phyloP scores from a whole-genome alignment of 495 filamentous ascomycete species.

The Cenococcum geophilum region DNA sequence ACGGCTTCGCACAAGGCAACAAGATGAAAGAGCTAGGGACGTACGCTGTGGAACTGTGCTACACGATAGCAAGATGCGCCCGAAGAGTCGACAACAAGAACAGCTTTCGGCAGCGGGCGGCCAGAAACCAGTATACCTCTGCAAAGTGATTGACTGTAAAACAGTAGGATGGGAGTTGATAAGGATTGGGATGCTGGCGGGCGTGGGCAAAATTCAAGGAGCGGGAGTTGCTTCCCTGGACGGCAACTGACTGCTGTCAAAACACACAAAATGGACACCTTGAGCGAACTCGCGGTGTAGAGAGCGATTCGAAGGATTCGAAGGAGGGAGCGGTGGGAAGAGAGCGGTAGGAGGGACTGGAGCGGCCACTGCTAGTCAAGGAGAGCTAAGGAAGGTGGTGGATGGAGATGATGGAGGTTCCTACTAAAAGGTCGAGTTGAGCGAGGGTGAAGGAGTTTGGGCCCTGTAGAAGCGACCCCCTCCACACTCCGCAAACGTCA shows the following conservation, averaged over 20 bases:
- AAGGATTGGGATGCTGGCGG: conserved; percentile 26
- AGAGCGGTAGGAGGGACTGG: conserved; percentile 27
- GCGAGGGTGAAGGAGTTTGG: conserved; percentile 5
- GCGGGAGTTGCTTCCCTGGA: conserved; percentile 13
- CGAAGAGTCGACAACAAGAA: conserved; percentile 9
- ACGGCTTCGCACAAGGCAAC: not conserved
- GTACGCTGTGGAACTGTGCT: conserved; percentile 16
- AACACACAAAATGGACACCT: not conserved
- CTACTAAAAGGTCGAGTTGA: not conserved
- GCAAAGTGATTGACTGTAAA: conserved; percentile 29
- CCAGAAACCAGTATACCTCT: conserved; percentile 22
- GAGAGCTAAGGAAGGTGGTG: conserved; percentile 4
- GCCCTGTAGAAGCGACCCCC: conserved; percentile 5
- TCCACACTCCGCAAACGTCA: conserved; percentile 9
- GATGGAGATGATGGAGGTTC: conserved; percentile 2
- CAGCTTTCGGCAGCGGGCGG: conserved; percentile 16
- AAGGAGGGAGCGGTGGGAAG: conserved; percentile 33
- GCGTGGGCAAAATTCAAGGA: conserved; percentile 26
- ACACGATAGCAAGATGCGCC: conserved; percentile 5
- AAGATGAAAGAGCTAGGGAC: conserved; percentile 2
- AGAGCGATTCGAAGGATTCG: conserved; percentile 24
- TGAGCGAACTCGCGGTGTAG: conserved; percentile 2
- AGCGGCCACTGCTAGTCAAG: conserved; percentile 12
- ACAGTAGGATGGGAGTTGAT: conserved; percentile 19
- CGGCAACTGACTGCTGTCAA: not conserved